Evolutionary conservation across 225 moss, liverwort and hornwort genomes (phyloP), one percentile per base, ranked within the genome.

Genomic region (Rhytidiadelphus loreus): DNA sequence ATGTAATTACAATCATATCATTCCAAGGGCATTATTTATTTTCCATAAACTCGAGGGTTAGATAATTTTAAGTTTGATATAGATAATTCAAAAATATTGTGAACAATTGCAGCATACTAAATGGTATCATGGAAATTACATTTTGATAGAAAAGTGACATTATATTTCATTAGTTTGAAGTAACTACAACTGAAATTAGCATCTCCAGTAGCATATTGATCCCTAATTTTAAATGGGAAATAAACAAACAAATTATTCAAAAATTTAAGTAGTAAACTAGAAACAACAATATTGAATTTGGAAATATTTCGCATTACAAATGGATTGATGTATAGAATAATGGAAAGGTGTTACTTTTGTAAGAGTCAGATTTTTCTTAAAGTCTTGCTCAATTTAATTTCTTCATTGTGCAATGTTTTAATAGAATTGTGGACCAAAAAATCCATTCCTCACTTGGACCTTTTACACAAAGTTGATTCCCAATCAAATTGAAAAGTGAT

Each of bases 401-500:
- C 25, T 41, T 26, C 9, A 43, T 15, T 41, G 15, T 43, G 16
- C 5, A 71, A 43, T 0, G 0, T 26, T 43, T 26, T 5, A 9
- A 71, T 43, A 26, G 13, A 13, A 1, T 41, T 43, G 43, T 71
- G 0, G 3, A 71, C 16, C 9, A 9, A 43, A 43, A 71, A 71
- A 3, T 0, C 8, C 26, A 43, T 15, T 71, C 26, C 2, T 43
- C 9, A 43, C 9, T 26, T 71, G 4, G 8, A 25, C 25, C 16
- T 70, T 70, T 41, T 3, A 3, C 0, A 26, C 0, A 25, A 0
- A 70, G 25, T 41, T 43, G 15, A 26, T 15, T 43, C 1, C 3
- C 8, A 0, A 14, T 15, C 43, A 70, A 26, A 43, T 26, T 43
- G 1, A n/a, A 70, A 43, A 26, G 8, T 15, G 43, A 25, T 1